Conservation (phyloP, 805 yeast species). For the Wickerhamomyces bovis region DNA sequence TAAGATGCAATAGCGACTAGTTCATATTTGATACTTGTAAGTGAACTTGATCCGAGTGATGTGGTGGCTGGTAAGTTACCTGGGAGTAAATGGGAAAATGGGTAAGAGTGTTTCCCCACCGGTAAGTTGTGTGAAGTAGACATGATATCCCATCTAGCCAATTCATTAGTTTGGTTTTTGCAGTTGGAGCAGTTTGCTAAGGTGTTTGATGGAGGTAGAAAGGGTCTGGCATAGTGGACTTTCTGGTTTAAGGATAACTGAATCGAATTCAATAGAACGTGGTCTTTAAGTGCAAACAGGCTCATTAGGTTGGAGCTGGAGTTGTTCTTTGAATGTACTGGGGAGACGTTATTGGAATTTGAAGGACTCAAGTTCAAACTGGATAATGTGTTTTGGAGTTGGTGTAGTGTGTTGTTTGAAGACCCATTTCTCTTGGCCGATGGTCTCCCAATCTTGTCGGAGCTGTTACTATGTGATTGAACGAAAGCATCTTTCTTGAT, state of each 20-base stretch:
- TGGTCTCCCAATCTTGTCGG: conserved; percentile 14
- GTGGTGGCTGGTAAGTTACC: conserved; percentile 83
- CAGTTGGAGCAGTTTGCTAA: conserved; percentile 57
- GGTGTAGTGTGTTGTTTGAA: conserved; percentile 17
- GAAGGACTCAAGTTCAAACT: conserved; percentile 22
- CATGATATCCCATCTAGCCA: conserved; percentile 88
- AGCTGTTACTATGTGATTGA: neutral
- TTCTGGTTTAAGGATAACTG: conserved; percentile 68
- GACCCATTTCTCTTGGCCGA: conserved; percentile 12
- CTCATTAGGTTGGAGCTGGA: conserved; percentile 22
- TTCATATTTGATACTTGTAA: conserved; percentile 61
- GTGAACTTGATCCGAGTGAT: conserved; percentile 45
- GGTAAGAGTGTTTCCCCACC: conserved; percentile 76
- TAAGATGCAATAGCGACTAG: conserved; percentile 55
- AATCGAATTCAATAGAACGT: conserved; percentile 50
- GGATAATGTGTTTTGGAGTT: conserved; percentile 19
- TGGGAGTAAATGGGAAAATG: conserved; percentile 83
- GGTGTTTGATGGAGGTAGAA: conserved; percentile 44
- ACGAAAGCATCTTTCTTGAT: conserved; percentile 30
- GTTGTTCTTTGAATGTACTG: conserved; percentile 17
- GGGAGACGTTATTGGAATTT: conserved; percentile 16
- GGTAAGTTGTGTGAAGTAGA: conserved; percentile 50
- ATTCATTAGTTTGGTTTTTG: conserved; percentile 43
- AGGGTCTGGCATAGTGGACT: conserved; percentile 60
- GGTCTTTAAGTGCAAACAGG: conserved; percentile 30